Percentiles rank a stretch among this genome's conserved stretches.
These are phyloP conservation scores for Osmanthus fragrans DNA, from an alignment of 257 asterid genomes.

Conservation along the genomic window DNA sequence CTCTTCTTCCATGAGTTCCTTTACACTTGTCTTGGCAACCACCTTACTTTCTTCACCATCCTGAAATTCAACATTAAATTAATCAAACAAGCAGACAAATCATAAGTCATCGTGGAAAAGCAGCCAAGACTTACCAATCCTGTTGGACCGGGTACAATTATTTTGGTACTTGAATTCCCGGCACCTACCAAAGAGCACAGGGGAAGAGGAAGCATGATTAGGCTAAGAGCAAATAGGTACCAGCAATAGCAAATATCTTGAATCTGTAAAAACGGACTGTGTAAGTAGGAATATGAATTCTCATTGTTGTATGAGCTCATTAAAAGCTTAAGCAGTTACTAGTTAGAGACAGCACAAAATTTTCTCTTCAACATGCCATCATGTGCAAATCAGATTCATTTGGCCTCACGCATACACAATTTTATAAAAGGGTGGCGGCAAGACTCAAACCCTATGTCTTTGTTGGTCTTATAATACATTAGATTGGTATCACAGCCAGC, in stretches of 20 bases:
- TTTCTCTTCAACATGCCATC: not conserved
- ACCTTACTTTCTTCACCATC: constrained; percentile 47
- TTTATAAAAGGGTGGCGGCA: not conserved
- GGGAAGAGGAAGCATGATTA: not conserved
- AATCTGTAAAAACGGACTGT: not conserved
- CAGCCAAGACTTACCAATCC: constrained; percentile 41
- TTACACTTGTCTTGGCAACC: constrained; percentile 62
- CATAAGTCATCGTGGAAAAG: constrained; percentile 15
- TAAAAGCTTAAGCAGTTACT: no score
- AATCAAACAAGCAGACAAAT: constrained; percentile 5
- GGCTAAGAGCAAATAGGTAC: not conserved
- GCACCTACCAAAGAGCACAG: constrained; percentile 32
- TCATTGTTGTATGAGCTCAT: not conserved
- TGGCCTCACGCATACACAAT: not conserved
- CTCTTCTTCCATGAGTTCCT: constrained; percentile 94
- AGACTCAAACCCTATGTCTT: not conserved
- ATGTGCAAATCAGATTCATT: not conserved
- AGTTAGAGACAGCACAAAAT: not conserved
- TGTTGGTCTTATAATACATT: not conserved
- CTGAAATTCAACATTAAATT: constrained; percentile 31
- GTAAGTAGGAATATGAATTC: not conserved
- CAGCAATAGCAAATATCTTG: not conserved
- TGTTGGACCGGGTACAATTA: constrained; percentile 23
- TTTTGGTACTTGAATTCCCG: constrained; percentile 34
- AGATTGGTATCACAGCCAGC: not conserved